Evolutionary conservation across 2,329 filamentous ascomycete genomes (phyloP).

Genomic region (Colletotrichum sp.): DNA sequence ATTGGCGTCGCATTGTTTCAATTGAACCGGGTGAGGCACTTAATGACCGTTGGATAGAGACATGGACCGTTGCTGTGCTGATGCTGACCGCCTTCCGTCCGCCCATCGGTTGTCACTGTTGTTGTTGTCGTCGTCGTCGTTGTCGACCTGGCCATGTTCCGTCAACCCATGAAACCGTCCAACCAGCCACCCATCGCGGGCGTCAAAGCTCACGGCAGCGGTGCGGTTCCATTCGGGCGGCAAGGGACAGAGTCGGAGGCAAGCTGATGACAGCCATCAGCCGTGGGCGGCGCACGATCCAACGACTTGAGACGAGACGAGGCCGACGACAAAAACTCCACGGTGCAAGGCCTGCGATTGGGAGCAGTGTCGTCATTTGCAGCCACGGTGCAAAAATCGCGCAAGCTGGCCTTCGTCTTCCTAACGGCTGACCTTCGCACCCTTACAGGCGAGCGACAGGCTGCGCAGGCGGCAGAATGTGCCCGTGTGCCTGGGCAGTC

Average conservation of each 20-base stretch:
- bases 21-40: conserved; percentile 13
- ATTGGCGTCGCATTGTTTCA: background rate
- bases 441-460: background rate
- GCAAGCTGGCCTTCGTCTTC: background rate
- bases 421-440: background rate
- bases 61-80: conserved; percentile 5
- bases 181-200: background rate
- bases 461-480: background rate
- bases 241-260: background rate
- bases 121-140: background rate
- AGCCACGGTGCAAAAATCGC: conserved; percentile 17
- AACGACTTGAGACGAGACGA: background rate
- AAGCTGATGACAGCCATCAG: background rate
- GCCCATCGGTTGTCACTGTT: background rate
- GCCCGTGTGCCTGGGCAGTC: background rate
- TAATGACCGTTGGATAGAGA: conserved; percentile 8
- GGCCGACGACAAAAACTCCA: background rate
- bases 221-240: background rate
- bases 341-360: background rate
- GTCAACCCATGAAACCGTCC: background rate
- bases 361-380: conserved; percentile 17
- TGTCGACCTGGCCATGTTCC: background rate
- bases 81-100: conserved; percentile 13
- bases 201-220: background rate
- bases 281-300: background rate